Evolutionary conservation across 768 basidiomycete genomes (phyloP), one percentile per base, ranked within the genome.

Genomic region (Xerocomellus amylosporus): DNA sequence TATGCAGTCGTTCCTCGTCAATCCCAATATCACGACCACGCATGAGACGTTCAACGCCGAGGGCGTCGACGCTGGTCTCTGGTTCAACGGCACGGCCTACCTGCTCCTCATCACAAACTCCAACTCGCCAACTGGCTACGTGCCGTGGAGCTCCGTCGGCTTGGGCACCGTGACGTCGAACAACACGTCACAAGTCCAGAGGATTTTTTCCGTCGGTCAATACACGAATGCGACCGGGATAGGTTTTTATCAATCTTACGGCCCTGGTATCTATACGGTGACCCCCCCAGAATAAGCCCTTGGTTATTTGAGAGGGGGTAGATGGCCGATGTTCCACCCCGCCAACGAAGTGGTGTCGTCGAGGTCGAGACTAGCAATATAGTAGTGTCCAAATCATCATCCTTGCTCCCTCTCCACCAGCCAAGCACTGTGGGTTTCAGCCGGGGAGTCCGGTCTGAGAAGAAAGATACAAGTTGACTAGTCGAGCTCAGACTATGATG

Each of bases 61-160:
- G 0, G 70, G 66, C 4, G 68, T 70, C 15, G 70, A 70, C 20
- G 59, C 37, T 0, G 58, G 68, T 7, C 28, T 61, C 5, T 68
- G 64, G 65, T 3, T 49, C 53, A 64, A 64, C 8, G 59, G 64
- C n/a, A 66, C 56, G 2, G 38, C 53, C 2, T 67, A 63, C 28
- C 42, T 70, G 41, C 43, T 71, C 20, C 30, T 70, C n/a, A 49
- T 61, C 34, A 34, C 53, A 5, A 68, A 65, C 28, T 13, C 58
- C 20, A 38, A 48, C 42, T 5, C 17, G 8, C 5, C 37, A 0
- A 0, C 34, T 2, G 53, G 51, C 10, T 59, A 36, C 12, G 58
- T 68, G 3, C 55, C 68, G 2, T 71, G 61, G 59, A 24, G 0
- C 9, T 51, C 20, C 0, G 42, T 71, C 15, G 68, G 68, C 8